Base-by-base conservation (phyloP, 352 stramenopile species). In the Albugo laibachii region DNA sequence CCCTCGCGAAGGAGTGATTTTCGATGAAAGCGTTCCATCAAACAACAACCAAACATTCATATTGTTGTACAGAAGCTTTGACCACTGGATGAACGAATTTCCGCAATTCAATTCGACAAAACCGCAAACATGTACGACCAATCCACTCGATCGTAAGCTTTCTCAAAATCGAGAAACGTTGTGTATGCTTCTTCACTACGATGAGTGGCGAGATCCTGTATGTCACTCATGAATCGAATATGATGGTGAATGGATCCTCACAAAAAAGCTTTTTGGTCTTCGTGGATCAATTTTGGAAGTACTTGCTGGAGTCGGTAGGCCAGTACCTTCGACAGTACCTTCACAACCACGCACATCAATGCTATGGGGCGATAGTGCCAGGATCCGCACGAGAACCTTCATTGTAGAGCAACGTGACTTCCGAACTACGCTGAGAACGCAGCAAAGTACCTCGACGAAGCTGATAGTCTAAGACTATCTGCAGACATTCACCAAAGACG, bases 331-430 rank as follows among this genome's bases (percentile, higher is more conserved):
- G 58, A 55, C 2, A 54, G 40, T 16, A 54, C 37, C 40, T 61
- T 59, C 1, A 54, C 47, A n/a, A 58, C 55, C 15, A 62, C 58
- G 11, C 43, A 47, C 52, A 66, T 53, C 18, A n/a, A n/a, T n/a
- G n/a, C n/a, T n/a, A n/a, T n/a, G n/a, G n/a, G n/a, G n/a, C n/a
- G n/a, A n/a, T n/a, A 66, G 52, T 41, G 36, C 36, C 36, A 0
- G 52, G 55, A 0, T 50, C 46, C 0, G 13, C 35, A 0, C 52
- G 43, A 2, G 49, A 41, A 0, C 58, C 47, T 5, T 45, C 45
- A 47, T 60, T 62, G 51, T 55, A 44, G 2, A 66, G 36, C 13
- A 65, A 47, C 2, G 36, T 31, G n/a, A 63, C 45, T 0, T 21
- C 41, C 1, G 48, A 54, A 35, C 53, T 59, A 15, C 55, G 48